These are phyloP conservation scores for Oldenlandia corymbosa DNA, from an alignment of 257 asterid species.

Conservation along the genomic window DNA sequence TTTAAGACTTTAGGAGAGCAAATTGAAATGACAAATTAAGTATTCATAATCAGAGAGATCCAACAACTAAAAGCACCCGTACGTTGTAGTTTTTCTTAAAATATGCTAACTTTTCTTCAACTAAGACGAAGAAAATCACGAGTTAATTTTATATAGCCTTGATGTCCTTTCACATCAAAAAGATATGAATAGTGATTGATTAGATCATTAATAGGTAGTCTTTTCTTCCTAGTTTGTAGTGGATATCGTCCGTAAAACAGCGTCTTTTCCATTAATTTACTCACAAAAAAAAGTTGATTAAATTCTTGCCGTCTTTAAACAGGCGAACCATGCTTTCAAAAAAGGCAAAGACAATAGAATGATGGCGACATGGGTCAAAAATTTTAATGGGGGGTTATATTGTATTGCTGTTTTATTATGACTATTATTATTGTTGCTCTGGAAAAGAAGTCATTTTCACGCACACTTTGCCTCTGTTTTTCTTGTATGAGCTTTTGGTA, in stretches of 20 bases:
- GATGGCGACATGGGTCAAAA: conserved; percentile 29
- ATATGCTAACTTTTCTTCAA: not conserved
- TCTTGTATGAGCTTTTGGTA: too few species aligned
- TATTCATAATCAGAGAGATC: not conserved
- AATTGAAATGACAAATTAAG: not conserved
- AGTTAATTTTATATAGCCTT: too few species aligned
- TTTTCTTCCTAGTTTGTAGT: not conserved
- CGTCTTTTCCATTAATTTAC: conserved; percentile 5
- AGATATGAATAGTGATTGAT: not conserved
- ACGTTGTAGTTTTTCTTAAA: not conserved
- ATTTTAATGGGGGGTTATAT: too few species aligned
- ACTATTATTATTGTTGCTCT: too few species aligned
- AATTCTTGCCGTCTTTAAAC: conserved; percentile 19
- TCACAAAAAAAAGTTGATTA: conserved; percentile 1
- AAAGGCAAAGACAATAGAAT: conserved; percentile 9
- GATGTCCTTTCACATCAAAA: conserved; percentile 7
- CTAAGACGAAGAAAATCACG: not conserved
- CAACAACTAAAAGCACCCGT: not conserved
- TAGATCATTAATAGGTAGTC: not conserved
- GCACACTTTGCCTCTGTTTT: too few species aligned
- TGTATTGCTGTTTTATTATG: conserved; percentile 4
- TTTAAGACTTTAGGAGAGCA: not conserved
- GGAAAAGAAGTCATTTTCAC: too few species aligned
- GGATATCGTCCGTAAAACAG: conserved; percentile 24
- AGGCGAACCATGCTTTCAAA: conserved; percentile 7